Percentiles rank a stretch among this genome's conserved stretches.
Conservation (phyloP, 2,329 filamentous ascomycete genomes). For the Fonsecaea multimorphosa region DNA sequence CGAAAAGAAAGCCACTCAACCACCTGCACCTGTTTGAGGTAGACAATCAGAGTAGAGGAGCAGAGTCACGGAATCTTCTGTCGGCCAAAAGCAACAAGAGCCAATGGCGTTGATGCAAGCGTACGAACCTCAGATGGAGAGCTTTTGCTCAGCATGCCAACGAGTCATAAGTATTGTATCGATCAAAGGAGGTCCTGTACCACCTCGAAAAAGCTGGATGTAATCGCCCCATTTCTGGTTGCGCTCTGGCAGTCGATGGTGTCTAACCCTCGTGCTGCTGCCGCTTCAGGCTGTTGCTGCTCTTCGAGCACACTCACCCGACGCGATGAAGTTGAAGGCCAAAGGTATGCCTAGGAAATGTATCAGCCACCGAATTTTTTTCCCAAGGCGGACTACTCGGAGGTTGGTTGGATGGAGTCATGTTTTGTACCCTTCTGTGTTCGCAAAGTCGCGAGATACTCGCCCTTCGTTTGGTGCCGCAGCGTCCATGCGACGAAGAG, state of each 20-base stretch:
- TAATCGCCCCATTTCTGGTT: slow-evolving; percentile 7
- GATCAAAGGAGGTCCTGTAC: slow-evolving; percentile 38
- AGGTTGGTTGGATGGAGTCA: slow-evolving; percentile 1
- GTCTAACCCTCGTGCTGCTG: slow-evolving; percentile 52
- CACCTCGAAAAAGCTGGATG: neutral
- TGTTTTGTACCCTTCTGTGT: slow-evolving; percentile 74
- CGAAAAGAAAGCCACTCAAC: neutral
- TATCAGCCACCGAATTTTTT: slow-evolving; percentile 10
- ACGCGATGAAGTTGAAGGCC: slow-evolving; percentile 88
- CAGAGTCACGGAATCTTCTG: neutral
- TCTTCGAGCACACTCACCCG: slow-evolving; percentile 71
- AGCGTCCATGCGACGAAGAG: slow-evolving; percentile 62
- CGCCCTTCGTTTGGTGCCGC: slow-evolving; percentile 68
- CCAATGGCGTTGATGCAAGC: slow-evolving; percentile 39
- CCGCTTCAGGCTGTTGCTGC: slow-evolving; percentile 60
- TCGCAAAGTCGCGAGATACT: slow-evolving; percentile 77
- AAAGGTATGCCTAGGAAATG: slow-evolving; percentile 70
- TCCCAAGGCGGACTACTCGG: neutral
- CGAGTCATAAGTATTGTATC: slow-evolving; percentile 42
- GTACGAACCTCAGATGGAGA: slow-evolving; percentile 41
- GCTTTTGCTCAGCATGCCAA: slow-evolving; percentile 13
- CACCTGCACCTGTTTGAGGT: neutral
- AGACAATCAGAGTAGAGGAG: slow-evolving; percentile 24
- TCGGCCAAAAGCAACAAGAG: slow-evolving; percentile 26
- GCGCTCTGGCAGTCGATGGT: neutral